phyloP scores from a whole-genome alignment of 2,329 filamentous ascomycete genomes.

The Talaromyces atroroseus region DNA sequence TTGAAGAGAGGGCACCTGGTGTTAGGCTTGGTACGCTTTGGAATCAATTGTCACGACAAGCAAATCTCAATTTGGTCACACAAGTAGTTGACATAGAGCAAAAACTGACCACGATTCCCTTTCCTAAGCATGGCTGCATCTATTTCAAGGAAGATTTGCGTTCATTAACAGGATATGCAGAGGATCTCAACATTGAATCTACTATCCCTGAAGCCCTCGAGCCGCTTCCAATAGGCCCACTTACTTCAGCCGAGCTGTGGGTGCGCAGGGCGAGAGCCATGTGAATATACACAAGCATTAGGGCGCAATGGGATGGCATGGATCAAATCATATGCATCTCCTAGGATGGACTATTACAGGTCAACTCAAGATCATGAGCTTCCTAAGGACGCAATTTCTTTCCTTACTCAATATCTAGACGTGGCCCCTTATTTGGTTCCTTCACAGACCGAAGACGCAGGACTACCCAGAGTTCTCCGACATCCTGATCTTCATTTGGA shows the following conservation, averaged over 20 bases:
- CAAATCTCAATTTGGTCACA: slow-evolving; percentile 22
- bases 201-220: slow-evolving; percentile 15
- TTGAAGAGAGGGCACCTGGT: slow-evolving; percentile 24
- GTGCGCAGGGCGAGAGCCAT: slow-evolving; percentile 23
- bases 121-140: slow-evolving; percentile 22
- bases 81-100: slow-evolving; percentile 26
- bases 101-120: slow-evolving; percentile 26
- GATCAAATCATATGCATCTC: slow-evolving; percentile 1
- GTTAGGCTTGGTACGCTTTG: slow-evolving; percentile 27
- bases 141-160: slow-evolving; percentile 20
- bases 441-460: slow-evolving; percentile 17
- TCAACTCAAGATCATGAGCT: slow-evolving; percentile 17
- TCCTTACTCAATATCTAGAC: slow-evolving; percentile 22
- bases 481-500: slow-evolving; percentile 36
- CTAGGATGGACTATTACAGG: slow-evolving; percentile 4
- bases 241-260: slow-evolving; percentile 28
- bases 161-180: slow-evolving; percentile 5
- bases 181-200: slow-evolving; percentile 22
- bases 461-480: slow-evolving; percentile 26
- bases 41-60: slow-evolving; percentile 23
- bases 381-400: slow-evolving; percentile 20
- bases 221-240: slow-evolving; percentile 35
- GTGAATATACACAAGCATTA: slow-evolving; percentile 25
- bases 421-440: slow-evolving; percentile 21
- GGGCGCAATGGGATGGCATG: slow-evolving; percentile 4